Conservation (phyloP, 805 yeast species). For the Sugiyamaella qingdaonensis region DNA sequence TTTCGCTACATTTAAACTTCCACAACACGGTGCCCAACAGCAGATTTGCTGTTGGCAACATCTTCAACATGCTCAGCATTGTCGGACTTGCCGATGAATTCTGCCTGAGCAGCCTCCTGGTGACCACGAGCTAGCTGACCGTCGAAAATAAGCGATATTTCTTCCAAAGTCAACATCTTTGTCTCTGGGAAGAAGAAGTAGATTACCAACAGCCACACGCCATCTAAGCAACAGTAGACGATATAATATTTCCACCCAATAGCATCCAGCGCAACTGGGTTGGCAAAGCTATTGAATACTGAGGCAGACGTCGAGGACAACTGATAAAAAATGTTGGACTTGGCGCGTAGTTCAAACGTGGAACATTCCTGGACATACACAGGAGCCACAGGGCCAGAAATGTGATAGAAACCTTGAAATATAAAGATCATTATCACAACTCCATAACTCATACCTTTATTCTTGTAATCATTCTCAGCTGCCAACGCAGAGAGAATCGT, state of each 20-base stretch:
- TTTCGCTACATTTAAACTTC: too few relatives aligned
- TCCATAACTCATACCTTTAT: slow-evolving; percentile 7
- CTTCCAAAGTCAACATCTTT: slow-evolving; percentile 39
- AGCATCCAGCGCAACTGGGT: slow-evolving; percentile 39
- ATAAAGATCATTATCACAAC: slow-evolving; percentile 17
- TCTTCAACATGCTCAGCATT: slow-evolving; percentile 1
- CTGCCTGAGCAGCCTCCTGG: slow-evolving; percentile 4
- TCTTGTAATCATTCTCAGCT: slow-evolving; percentile 5
- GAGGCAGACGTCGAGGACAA: neutral
- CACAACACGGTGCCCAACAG: too few relatives aligned
- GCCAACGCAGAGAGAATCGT: slow-evolving; percentile 42
- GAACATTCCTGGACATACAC: neutral
- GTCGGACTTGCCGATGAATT: slow-evolving; percentile 2
- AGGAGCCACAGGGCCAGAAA: neutral
- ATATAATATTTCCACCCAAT: slow-evolving; percentile 43
- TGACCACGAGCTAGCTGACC: slow-evolving; percentile 17
- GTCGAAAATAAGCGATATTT: slow-evolving; percentile 31
- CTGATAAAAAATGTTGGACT: neutral
- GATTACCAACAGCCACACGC: slow-evolving; percentile 15
- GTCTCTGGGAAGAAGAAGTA: slow-evolving; percentile 38
- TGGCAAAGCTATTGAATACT: slow-evolving; percentile 19
- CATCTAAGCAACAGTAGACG: slow-evolving; percentile 22
- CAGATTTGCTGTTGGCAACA: neutral
- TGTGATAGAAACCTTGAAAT: slow-evolving; percentile 4
- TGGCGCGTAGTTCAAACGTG: neutral